These are phyloP conservation scores for Cryptococcus amylolentus DNA, from an alignment of 1,284 basidiomycete genomes.

Conservation along the genomic window DNA sequence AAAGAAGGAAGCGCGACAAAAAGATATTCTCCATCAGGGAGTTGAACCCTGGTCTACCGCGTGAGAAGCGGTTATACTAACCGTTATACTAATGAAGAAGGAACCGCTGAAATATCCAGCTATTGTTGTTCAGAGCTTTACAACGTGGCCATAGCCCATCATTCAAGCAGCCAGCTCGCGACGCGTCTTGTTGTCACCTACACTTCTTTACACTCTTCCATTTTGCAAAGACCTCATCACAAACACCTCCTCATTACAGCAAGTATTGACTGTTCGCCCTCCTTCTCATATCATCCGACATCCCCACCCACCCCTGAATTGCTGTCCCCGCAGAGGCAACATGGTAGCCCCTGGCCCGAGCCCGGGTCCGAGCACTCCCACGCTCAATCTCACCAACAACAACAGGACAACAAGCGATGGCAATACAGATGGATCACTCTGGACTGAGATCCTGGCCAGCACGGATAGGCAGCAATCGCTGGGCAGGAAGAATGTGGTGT, in stretches of 20 bases:
- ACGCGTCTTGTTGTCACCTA: background rate
- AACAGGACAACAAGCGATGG: background rate
- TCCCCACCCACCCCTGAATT: background rate
- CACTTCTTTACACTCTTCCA: background rate
- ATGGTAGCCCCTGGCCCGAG: background rate
- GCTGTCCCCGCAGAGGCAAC: background rate
- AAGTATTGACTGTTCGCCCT: background rate
- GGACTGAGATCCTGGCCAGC: conserved; percentile 85
- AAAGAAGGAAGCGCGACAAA: background rate
- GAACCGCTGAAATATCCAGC: no score
- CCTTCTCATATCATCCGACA: background rate
- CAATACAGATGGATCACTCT: conserved; percentile 51
- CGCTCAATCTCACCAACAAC: background rate
- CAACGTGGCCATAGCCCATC: no score
- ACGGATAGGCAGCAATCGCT: conserved; percentile 68
- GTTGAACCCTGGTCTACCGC: conserved; percentile 3
- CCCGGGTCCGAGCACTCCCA: conserved; percentile 1
- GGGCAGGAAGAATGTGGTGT: conserved; percentile 75
- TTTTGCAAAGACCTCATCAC: background rate
- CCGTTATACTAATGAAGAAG: conserved; percentile 2
- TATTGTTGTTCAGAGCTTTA: no score
- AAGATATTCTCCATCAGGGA: conserved; percentile 1
- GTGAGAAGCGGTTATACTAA: conserved; percentile 4
- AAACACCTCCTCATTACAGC: background rate
- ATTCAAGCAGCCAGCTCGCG: background rate